These are phyloP conservation scores for Saccharomycopsis lassenensis DNA, from an alignment of 805 yeast genomes.

Conservation along the genomic window DNA sequence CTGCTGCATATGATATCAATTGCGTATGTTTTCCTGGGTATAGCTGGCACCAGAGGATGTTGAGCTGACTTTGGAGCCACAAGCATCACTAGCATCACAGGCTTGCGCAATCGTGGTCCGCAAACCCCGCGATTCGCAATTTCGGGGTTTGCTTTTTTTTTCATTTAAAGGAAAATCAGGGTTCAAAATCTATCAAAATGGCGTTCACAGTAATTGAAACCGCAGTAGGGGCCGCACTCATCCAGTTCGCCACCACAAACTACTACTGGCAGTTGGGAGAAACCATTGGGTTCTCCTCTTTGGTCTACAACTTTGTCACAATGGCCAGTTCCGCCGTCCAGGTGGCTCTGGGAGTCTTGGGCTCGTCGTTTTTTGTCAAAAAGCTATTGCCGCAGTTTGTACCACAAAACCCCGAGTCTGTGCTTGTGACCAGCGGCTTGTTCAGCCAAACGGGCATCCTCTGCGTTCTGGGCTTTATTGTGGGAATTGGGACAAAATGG, in stretches of 20 bases:
- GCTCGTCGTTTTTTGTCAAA: conserved; percentile 22
- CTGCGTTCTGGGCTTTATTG: conserved; percentile 34
- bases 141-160: too few species aligned
- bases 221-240: conserved; percentile 34
- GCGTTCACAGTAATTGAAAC: conserved; percentile 38
- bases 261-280: conserved; percentile 31
- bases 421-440: neutral
- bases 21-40: too few species aligned
- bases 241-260: conserved; percentile 36
- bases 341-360: conserved; percentile 27
- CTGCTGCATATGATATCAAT: too few species aligned
- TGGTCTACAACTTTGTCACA: conserved; percentile 24
- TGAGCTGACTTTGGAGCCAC: too few species aligned
- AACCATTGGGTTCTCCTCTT: conserved; percentile 38
- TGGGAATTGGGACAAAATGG: conserved; percentile 36
- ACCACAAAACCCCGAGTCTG: conserved; percentile 11
- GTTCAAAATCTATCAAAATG: too few species aligned
- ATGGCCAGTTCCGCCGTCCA: conserved; percentile 23
- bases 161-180: too few species aligned
- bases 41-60: too few species aligned
- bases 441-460: too few species aligned
- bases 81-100: too few species aligned
- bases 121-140: too few species aligned
- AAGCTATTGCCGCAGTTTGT: conserved; percentile 24
- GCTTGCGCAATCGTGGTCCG: too few species aligned